Evolutionary conservation across 805 yeast species (phyloP).

Genomic region (Kluyveromyces lactis): DNA sequence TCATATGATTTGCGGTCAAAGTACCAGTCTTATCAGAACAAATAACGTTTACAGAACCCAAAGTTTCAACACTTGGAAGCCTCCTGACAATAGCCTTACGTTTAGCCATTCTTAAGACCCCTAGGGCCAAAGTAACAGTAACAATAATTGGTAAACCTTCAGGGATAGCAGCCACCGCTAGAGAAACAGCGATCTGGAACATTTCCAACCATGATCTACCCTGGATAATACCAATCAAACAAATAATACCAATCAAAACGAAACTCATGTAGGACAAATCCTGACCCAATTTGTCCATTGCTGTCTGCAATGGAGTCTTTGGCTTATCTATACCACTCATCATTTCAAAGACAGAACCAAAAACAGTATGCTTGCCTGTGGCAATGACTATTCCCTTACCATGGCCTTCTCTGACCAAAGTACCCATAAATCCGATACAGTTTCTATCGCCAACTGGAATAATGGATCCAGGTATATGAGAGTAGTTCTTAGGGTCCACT

Average conservation of each 20-base stretch:
- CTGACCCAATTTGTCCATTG: constrained; percentile 93
- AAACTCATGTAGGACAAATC: constrained; percentile 82
- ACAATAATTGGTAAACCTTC: constrained; percentile 98
- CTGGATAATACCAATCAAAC: constrained; percentile 80
- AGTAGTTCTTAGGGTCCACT: constrained; percentile 25
- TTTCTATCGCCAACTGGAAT: constrained; percentile 61
- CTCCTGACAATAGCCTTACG: constrained; percentile 91
- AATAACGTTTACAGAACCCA: constrained; percentile 89
- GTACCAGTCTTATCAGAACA: constrained; percentile 92
- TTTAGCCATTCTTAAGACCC: constrained; percentile 93
- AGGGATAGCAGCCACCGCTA: constrained; percentile 99
- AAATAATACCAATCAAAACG: constrained; percentile 82
- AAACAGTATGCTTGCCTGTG: constrained; percentile 82
- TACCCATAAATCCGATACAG: constrained; percentile 92
- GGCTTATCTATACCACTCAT: constrained; percentile 94
- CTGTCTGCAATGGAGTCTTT: constrained; percentile 89
- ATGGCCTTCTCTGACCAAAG: constrained; percentile 91
- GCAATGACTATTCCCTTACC: constrained; percentile 91
- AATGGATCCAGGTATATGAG: constrained; percentile 25
- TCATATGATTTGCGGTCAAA: constrained; percentile 84
- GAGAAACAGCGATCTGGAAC: constrained; percentile 94
- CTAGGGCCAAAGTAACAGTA: constrained; percentile 92
- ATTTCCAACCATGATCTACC: constrained; percentile 95
- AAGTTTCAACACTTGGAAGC: constrained; percentile 89
- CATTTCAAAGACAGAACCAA: constrained; percentile 93